These are phyloP conservation scores for Deuterostichococcus epilithicus DNA, from an alignment of 139 green algal genomes.

Conservation along the genomic window DNA sequence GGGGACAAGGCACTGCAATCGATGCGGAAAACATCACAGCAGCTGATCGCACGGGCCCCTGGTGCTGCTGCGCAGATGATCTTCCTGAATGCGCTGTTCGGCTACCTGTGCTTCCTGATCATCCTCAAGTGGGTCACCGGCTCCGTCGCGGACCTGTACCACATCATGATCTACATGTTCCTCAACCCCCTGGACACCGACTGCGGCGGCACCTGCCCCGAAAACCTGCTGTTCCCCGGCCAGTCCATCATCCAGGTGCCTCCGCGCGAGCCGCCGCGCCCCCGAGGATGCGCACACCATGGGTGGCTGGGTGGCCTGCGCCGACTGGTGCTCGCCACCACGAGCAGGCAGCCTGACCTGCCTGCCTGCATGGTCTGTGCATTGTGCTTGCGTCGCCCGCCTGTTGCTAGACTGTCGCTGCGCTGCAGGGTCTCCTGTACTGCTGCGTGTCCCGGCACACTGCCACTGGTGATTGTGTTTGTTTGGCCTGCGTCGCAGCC, in stretches of 20 bases:
- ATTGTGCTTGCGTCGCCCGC: too few species aligned
- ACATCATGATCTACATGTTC: conserved; percentile 99
- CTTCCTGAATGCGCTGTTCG: conserved; percentile 95
- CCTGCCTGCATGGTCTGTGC: too few species aligned
- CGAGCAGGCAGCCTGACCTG: too few species aligned
- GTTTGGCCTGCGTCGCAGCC: conserved; percentile 55
- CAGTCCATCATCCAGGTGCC: conserved; percentile 59
- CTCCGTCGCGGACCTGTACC: conserved; percentile 89
- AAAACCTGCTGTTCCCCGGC: conserved; percentile 65
- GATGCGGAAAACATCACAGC: too few species aligned
- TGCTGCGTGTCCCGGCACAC: background rate
- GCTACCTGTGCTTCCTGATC: conserved; percentile 95
- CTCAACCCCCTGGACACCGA: conserved; percentile 62
- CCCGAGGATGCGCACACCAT: too few species aligned
- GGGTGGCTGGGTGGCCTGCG: too few species aligned
- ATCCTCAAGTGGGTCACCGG: conserved; percentile 90
- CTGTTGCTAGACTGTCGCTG: too few species aligned
- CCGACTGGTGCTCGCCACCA: too few species aligned
- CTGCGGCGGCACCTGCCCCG: conserved; percentile 38
- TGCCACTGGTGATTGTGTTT: background rate
- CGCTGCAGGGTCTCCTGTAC: too few species aligned
- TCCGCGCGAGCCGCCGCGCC: too few species aligned
- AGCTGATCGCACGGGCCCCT: conserved; percentile 25
- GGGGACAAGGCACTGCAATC: too few species aligned
- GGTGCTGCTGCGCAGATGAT: conserved; percentile 60